phyloP scores from a whole-genome alignment of 1,284 basidiomycete species.

The Apiotrichum gracile region DNA sequence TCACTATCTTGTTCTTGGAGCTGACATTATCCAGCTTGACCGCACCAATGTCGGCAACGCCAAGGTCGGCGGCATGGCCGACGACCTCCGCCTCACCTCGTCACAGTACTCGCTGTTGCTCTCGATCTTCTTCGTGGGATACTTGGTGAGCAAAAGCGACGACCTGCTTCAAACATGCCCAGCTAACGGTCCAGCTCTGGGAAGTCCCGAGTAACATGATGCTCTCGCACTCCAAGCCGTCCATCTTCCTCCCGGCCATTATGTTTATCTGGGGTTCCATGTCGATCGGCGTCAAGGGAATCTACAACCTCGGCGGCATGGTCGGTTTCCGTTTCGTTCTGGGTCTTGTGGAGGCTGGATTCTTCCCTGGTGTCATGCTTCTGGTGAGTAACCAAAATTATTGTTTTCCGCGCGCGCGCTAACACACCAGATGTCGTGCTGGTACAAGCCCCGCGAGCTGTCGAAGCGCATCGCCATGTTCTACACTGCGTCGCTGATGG shows the following conservation, averaged over 20 bases:
- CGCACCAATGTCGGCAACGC: constrained; percentile 34
- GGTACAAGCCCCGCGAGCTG: constrained; percentile 44
- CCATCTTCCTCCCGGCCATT: constrained; percentile 38
- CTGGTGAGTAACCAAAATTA: too few relatives aligned
- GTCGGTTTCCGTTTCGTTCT: constrained; percentile 44
- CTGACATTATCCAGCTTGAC: constrained; percentile 22
- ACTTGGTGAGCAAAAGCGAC: constrained; percentile 35
- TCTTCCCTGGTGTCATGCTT: constrained; percentile 42
- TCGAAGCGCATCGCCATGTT: constrained; percentile 30
- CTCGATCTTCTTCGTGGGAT: constrained; percentile 44
- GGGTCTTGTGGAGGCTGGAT: constrained; percentile 41
- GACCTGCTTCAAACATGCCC: too few relatives aligned
- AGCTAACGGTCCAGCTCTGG: too few relatives aligned
- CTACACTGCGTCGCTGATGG: constrained; percentile 39
- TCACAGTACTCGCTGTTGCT: constrained; percentile 42
- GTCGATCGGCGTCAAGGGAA: constrained; percentile 39
- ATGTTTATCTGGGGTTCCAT: constrained; percentile 38
- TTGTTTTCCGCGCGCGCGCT: too few relatives aligned
- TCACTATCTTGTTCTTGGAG: too few relatives aligned
- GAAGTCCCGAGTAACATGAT: constrained; percentile 47
- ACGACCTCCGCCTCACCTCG: constrained; percentile 32
- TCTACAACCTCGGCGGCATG: constrained; percentile 41
- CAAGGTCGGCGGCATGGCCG: constrained; percentile 45
- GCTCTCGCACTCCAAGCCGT: constrained; percentile 38
- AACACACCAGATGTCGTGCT: constrained; percentile 24